phyloP scores from a whole-genome alignment of 2,329 filamentous ascomycete species.

The Penicillium sp. region DNA sequence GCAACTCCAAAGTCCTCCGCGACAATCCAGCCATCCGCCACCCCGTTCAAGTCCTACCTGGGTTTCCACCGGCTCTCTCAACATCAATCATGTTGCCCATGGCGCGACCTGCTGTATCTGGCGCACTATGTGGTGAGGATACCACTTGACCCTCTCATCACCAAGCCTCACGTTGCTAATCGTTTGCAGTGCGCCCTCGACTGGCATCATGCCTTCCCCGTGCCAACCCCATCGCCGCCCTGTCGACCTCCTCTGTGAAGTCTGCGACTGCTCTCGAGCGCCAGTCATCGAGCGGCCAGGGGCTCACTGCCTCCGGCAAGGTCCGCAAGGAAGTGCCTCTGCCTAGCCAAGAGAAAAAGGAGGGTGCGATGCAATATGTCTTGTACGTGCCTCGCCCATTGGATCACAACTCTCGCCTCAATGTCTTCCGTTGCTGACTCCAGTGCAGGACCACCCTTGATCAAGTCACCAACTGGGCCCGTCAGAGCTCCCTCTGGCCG shows the following conservation, averaged over 20 bases:
- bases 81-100: slow-evolving; percentile 29
- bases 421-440: slow-evolving; percentile 10
- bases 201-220: slow-evolving; percentile 35
- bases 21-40: slow-evolving; percentile 21
- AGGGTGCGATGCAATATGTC: slow-evolving; percentile 55
- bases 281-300: slow-evolving; percentile 34
- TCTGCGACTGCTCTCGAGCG: slow-evolving; percentile 46
- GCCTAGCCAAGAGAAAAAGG: slow-evolving; percentile 52
- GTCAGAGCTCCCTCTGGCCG: slow-evolving; percentile 85
- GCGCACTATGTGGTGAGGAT: slow-evolving; percentile 30
- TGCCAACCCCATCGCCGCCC: slow-evolving; percentile 38
- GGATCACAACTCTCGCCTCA: background rate
- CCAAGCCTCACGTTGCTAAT: slow-evolving; percentile 9
- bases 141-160: background rate
- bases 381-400: slow-evolving; percentile 37
- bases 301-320: slow-evolving; percentile 47
- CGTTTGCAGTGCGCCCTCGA: slow-evolving; percentile 30
- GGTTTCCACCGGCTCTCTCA: slow-evolving; percentile 1
- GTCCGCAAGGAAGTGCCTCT: slow-evolving; percentile 50
- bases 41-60: slow-evolving; percentile 10
- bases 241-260: slow-evolving; percentile 47
- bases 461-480: slow-evolving; percentile 82
- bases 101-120: slow-evolving; percentile 27
- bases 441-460: slow-evolving; percentile 54
- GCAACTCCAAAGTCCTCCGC: slow-evolving; percentile 22